Evolutionary conservation across 768 basidiomycete species (phyloP), one percentile per base, ranked within the genome.

Genomic region (Termitomyces sp.): DNA sequence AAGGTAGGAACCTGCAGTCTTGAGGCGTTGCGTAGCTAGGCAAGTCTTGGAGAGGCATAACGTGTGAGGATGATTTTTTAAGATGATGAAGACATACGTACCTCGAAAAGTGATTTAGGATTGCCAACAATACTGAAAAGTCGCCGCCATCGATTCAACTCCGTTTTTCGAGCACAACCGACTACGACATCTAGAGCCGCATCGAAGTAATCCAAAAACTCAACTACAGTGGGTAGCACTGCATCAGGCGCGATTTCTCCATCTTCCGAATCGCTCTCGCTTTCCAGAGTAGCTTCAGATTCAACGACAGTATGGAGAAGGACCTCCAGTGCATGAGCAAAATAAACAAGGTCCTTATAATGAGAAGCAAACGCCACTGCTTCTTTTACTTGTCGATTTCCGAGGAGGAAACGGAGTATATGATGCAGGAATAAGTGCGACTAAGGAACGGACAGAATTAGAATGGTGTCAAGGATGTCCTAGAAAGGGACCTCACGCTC

Each of bases 141-240:
- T 55, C 87, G 82, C 47, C 82, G 81, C 97, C 97, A 99, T 52
- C 89, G 73, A 4, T 91, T 87, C 68, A 95, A 82, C 72, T 99
- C 97, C 6, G 93, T 98, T 75, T 99, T 99, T 54, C 97, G 80
- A 20, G 97, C 96, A 65, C 96, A 98, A 6, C 91, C 88, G 10
- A 98, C 95, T 13, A 98, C 92, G 7, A 98, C 94, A 58, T 98
- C 94, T 56, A 98, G 73, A 6, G 89, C 82, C 53, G 83, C 89
- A 60, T 95, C 91, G 67, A 98, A 98, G 68, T 98, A 86, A 66
- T 99, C 97, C 62, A 99, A 74, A 66, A 99, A 98, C 61, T 93
- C 90, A 60, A 98, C 79, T 9, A 90, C 87, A 2, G 77, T 75
- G 0, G 86, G 79, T 32, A 98, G 72, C 12, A 87, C 72, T 16